phyloP scores from a whole-genome alignment of 148 eudicot species.

The Oxyria digyna region DNA sequence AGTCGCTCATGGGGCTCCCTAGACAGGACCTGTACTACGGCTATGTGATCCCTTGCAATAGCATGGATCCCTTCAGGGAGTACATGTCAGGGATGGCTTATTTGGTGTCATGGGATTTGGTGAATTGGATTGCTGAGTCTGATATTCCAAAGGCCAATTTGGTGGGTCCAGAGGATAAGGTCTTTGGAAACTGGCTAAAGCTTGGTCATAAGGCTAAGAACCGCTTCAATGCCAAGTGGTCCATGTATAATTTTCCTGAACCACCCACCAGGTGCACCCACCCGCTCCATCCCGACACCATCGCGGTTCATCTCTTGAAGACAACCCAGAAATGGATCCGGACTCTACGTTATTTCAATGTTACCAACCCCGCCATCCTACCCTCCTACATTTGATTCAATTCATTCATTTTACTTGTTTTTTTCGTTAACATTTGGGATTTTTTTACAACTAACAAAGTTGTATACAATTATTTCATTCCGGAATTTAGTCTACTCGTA shows the following conservation, averaged over 20 bases:
- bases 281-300: conserved; percentile 70
- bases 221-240: conserved; percentile 80
- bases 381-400: no score
- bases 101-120: conserved; percentile 77
- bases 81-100: conserved; percentile 97
- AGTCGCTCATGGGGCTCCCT: conserved; percentile 56
- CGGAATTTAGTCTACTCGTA: no score
- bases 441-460: no score
- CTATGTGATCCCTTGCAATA: conserved; percentile 69
- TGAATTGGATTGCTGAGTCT: conserved; percentile 61
- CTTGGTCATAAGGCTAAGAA: conserved; percentile 53
- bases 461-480: no score
- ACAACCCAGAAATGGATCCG: conserved; percentile 70
- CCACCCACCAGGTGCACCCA: conserved; percentile 74
- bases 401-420: no score
- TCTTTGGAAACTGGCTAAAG: conserved; percentile 70
- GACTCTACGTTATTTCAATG: conserved; percentile 66
- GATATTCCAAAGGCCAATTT: conserved; percentile 64
- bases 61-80: conserved; percentile 74
- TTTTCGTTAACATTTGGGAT: no score
- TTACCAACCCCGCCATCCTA: background rate
- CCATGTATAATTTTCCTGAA: conserved; percentile 83
- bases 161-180: conserved; percentile 71
- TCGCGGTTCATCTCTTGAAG: conserved; percentile 73
- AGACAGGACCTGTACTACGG: conserved; percentile 86